phyloP scores from a whole-genome alignment of 768 basidiomycete species.

The Myochromella boudieri region DNA sequence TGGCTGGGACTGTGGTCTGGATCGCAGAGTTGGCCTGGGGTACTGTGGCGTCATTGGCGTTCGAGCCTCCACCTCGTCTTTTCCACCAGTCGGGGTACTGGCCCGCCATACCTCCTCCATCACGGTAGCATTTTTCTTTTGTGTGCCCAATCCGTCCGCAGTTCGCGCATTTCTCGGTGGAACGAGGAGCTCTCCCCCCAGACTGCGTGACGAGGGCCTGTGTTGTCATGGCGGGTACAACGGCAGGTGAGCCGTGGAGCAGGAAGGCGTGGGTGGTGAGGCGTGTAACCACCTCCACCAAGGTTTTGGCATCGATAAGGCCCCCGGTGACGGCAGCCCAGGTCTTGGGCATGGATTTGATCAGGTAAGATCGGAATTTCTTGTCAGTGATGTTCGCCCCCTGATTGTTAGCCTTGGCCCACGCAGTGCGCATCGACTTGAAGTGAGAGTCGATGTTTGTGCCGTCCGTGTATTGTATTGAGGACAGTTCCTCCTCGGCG shows the following conservation, averaged over 20 bases:
- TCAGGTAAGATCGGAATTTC: neutral
- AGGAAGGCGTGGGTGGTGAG: slow-evolving; percentile 4
- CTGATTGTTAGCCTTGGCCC: neutral
- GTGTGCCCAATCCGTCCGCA: too few species aligned
- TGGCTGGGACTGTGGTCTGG: too few species aligned
- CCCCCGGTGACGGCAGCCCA: neutral
- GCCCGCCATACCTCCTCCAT: too few species aligned
- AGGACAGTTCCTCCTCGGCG: neutral
- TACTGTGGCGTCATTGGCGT: too few species aligned
- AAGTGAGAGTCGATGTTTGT: neutral
- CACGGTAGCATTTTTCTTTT: neutral
- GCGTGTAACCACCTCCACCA: neutral
- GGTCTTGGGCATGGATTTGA: slow-evolving; percentile 1
- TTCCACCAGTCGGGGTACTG: too few species aligned
- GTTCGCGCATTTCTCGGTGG: neutral
- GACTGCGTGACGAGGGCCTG: slow-evolving; percentile 4
- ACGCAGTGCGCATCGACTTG: neutral
- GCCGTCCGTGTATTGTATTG: neutral
- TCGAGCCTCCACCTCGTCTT: too few species aligned
- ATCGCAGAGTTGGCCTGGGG: too few species aligned
- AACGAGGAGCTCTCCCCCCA: neutral
- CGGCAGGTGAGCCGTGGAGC: neutral
- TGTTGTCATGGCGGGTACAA: neutral
- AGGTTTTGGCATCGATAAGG: neutral
- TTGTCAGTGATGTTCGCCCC: neutral